These are phyloP conservation scores for Neostapfia colusana DNA, from an alignment of 176 grass and related monocot genomes.

Conservation along the genomic window DNA sequence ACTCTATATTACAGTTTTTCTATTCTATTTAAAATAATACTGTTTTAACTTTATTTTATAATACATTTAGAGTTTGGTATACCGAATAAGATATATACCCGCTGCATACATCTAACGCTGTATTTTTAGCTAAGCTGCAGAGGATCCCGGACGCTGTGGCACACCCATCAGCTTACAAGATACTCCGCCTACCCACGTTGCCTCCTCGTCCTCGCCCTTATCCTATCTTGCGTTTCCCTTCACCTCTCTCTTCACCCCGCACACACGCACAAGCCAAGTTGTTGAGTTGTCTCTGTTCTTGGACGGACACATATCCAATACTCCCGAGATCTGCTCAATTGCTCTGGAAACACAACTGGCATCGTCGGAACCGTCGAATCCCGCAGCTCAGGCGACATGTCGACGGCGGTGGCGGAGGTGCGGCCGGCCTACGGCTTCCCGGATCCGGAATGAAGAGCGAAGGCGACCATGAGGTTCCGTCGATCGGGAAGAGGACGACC, in stretches of 20 bases:
- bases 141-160: slow-evolving; percentile 14
- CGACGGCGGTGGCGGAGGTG: slow-evolving; percentile 37
- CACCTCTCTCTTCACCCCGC: neutral
- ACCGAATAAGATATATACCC: no score
- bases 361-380: slow-evolving; percentile 4
- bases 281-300: slow-evolving; percentile 45
- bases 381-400: slow-evolving; percentile 38
- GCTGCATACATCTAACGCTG: no score
- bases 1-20: no score
- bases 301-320: slow-evolving; percentile 40
- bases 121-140: neutral
- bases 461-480: neutral
- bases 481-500: slow-evolving; percentile 39
- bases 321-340: slow-evolving; percentile 45
- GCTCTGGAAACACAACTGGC: slow-evolving; percentile 26
- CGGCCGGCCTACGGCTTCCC: slow-evolving; percentile 35
- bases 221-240: slow-evolving; percentile 27
- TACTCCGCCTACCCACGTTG: slow-evolving; percentile 33
- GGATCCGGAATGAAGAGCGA: slow-evolving; percentile 28
- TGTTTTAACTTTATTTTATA: no score
- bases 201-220: slow-evolving; percentile 46
- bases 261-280: neutral
- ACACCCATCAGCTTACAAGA: slow-evolving; percentile 39
- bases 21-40: no score
- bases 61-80: no score